Base-by-base conservation (phyloP, 495 filamentous ascomycete genomes). In the Xylaria venustula region DNA sequence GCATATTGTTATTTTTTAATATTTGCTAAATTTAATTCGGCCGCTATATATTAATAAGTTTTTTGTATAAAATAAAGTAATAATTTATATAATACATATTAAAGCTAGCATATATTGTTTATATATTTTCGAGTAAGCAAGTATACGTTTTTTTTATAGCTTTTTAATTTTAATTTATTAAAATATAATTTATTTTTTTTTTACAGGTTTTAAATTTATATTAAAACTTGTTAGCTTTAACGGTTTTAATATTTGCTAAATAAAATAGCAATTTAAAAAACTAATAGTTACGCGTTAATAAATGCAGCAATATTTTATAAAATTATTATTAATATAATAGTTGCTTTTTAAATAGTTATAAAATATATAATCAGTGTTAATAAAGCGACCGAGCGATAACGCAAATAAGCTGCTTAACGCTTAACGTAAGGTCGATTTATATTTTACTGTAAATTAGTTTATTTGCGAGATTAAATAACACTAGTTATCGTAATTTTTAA, bases 41-140 rank as follows among this genome's bases (percentile, higher is more conserved):
- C 58, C 85, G 87, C 81, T 84, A 64, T 11, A n/a, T 46, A 46
- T 32, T 22, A 9, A 30, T 68, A 22, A 70, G 64, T 62, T 54
- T 58, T 23, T 6, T 57, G 20, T 56, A 36, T 45, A 28, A 15
- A 36, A 11, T 17, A 37, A 7, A 6, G 17, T 26, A 1, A 17
- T 8, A 6, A 20, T 54, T 1, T 3, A 17, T 22, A 2, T 9
- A 36, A 15, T 28, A 81, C 86, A 40, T 80, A 93, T 90, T 77
- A 93, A 77, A 20, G 87, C 84, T 47, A 96, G 69, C n/a, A 87
- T 85, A 71, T 95, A 96, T 58, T 92, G 83, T 8, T 92, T 92
- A 71, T 92, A 96, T 92, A 96, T 96, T 41, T 5, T 60, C 14
- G 0, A 23, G 30, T 42, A 8, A 26, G 0, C 7, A 14, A 17